phyloP scores from a whole-genome alignment of 371 early-diverging fungal genomes.

The Circinella minor region DNA sequence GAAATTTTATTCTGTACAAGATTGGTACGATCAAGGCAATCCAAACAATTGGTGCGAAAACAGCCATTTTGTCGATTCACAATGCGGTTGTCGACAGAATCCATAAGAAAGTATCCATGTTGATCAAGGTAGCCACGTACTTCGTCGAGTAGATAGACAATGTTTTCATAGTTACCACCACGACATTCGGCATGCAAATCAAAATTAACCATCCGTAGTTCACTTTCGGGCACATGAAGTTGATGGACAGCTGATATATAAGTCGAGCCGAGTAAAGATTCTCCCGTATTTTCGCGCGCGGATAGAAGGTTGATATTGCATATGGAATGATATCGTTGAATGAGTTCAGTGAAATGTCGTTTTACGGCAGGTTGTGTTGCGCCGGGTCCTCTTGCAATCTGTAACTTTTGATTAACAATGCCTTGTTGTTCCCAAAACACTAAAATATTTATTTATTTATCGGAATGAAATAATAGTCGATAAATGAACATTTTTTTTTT shows the following conservation, averaged over 20 bases:
- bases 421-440: conserved; percentile 97
- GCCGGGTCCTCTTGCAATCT: conserved; percentile 69
- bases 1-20: conserved; percentile 73
- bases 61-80: conserved; percentile 78
- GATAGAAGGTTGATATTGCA: conserved; percentile 86
- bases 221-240: conserved; percentile 23
- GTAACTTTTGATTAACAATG: conserved; percentile 79
- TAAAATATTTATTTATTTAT: conserved; percentile 15
- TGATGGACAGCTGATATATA: conserved; percentile 67
- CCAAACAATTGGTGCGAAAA: conserved; percentile 96
- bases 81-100: conserved; percentile 57
- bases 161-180: conserved; percentile 81
- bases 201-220: conserved; percentile 69
- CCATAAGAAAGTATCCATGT: conserved; percentile 74
- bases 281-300: conserved; percentile 67
- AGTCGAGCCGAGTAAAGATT: conserved; percentile 71
- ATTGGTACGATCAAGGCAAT: conserved; percentile 93
- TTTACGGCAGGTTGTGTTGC: conserved; percentile 81
- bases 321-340: conserved; percentile 74
- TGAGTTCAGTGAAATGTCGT: conserved; percentile 81
- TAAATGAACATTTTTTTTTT: no score
- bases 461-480: not conserved
- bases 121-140: conserved; percentile 52
- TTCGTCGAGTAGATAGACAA: conserved; percentile 55
- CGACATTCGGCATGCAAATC: conserved; percentile 87